Evolutionary conservation across 192 early-diverging fungal genomes (phyloP), one percentile per base, ranked within the genome.

Genomic region (Gryganskiella cystojenkinii): DNA sequence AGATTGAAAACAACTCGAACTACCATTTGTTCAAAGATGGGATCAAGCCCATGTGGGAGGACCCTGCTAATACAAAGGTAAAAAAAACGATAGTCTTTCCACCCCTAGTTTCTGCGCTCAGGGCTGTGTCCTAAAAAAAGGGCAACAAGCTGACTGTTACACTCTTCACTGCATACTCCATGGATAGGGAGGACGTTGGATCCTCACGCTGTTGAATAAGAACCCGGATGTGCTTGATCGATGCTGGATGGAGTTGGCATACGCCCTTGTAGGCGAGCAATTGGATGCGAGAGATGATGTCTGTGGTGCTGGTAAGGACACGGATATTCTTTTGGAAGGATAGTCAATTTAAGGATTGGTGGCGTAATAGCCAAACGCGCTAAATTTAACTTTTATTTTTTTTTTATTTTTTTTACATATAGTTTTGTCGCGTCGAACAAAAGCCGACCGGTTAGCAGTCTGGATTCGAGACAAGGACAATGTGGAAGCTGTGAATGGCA

Each of bases 31-130:
- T 83, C 62, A 83, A 83, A 42, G 68, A 80, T 22, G 79, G 79
- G 4, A 83, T 83, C 61, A 83, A 80, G 60, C 81, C 81, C 17
- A 79, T 83, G 76, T 83, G 81, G 81, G 81, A 83, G 37, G 76
- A 83, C 49, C 81, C 81, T 0, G 81, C 81, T 1, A 83, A 83
- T 59, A 71, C 67, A 17, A 83, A 80, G 35, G 81, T 83, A 74
- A 71, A n/a, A n/a, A n/a, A n/a, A n/a, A n/a, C n/a, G 56, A 13
- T 62, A 19, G 25, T 10, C 35, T 15, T 44, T 64, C 28, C 0
- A 56, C 14, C 44, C 30, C 8, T 13, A 33, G 44, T 19, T 27
- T 17, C 25, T 61, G 7, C 19, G 5, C 35, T 50, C 5, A 2
- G n/a, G 43, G 43, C 19, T n/a, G n/a, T n/a, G n/a, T n/a, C n/a